Evolutionary conservation across 2,329 filamentous ascomycete genomes (phyloP), one percentile per base, ranked within the genome.

Genomic region (Magnaporthales sp.): DNA sequence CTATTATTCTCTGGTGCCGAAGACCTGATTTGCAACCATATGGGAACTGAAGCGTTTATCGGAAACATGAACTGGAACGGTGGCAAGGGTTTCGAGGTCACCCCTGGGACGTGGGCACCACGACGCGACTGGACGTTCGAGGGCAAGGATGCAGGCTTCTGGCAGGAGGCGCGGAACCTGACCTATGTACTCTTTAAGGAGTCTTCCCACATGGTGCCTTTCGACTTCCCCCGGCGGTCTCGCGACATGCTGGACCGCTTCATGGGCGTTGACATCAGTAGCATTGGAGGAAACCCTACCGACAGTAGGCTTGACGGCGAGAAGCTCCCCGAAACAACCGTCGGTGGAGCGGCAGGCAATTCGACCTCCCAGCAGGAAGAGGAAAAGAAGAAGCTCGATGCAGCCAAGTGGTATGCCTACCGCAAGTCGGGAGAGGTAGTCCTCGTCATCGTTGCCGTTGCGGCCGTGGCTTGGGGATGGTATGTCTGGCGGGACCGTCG

Each of bases 161-260:
- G 94, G 83, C 96, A 99, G 77, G 87, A 93, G 75, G 94, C 95
- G 1, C 89, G 96, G 70, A 99, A 99, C 78, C 80, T 99, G 68
- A 97, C 95, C 0, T 99, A 99, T 75, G 89, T 99, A 32, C 83
- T 96, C 56, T 97, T 98, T 79, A 92, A 96, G 81, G 96, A 99
- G 77, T 89, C 92, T 19, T 96, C 91, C 64, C 95, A 99, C 78
- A 99, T 99, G 95, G 95, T 99, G 1, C 96, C 95, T 0, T 98
- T 95, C 74, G 94, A 99, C 77, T 91, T 91, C 72, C 89, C 94
- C 1, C 88, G 92, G 63, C 89, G 93, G 68, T 91, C 89, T 24
- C 87, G 94, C 69, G 95, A 98, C 76, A 99, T 99, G 95, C 87
- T 99, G 19, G 94, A 99, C 77, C 91, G 95, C 56, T 97, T 99